Percentiles rank a stretch among this genome's conserved stretches.
Conservation (phyloP, 257 asterid genomes). For the Voacanga thouarsii region DNA sequence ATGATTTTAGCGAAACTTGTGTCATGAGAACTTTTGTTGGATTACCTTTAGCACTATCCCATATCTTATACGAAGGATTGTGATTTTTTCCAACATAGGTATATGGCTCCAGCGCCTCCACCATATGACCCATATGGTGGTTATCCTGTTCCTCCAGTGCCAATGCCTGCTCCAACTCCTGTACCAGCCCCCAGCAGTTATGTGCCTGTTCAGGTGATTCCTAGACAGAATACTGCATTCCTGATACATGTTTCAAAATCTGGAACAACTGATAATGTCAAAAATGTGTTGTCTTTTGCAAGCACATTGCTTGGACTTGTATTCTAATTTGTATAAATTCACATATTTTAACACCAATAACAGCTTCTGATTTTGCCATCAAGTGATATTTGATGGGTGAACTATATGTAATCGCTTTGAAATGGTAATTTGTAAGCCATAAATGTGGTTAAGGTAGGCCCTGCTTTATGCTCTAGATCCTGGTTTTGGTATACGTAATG, state of each 20-base stretch:
- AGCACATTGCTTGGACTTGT: not conserved
- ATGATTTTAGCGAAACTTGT: not conserved
- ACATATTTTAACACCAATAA: not conserved
- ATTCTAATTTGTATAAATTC: not conserved
- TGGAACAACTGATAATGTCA: not conserved
- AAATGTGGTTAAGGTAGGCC: too few relatives aligned
- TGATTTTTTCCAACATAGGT: conserved; percentile 41
- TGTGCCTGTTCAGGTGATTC: conserved; percentile 83
- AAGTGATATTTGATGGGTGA: not conserved
- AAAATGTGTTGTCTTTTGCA: not conserved
- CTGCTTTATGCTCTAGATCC: too few relatives aligned
- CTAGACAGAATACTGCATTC: not conserved
- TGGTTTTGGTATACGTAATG: too few relatives aligned
- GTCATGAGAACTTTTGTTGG: not conserved
- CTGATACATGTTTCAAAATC: not conserved
- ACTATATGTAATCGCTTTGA: not conserved
- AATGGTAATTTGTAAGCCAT: not conserved
- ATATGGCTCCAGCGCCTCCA: conserved; percentile 89
- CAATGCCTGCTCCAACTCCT: conserved; percentile 87
- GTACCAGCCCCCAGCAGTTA: conserved; percentile 90
- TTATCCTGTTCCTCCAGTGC: conserved; percentile 77
- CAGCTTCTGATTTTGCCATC: not conserved
- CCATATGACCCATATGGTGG: conserved; percentile 95
- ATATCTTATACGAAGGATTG: not conserved
- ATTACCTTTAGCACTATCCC: not conserved